Conservation (phyloP, 441 rosid species). For the Adansonia grandidieri region DNA sequence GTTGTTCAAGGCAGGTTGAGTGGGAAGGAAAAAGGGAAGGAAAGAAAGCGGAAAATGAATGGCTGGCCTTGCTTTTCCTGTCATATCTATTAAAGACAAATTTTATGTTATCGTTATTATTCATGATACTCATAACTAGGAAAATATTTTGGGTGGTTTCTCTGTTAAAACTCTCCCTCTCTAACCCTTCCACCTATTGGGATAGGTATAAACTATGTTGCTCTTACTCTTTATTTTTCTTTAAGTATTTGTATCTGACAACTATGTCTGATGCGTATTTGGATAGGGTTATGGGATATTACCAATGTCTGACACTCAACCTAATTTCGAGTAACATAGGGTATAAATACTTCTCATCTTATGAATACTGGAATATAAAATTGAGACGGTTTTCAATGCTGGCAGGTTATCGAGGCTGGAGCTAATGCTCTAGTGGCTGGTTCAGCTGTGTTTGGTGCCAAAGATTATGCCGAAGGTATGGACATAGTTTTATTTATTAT, state of each 20-base stretch:
- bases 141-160: background rate
- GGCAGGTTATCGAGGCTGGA: slow-evolving; percentile 96
- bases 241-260: too few species aligned
- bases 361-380: background rate
- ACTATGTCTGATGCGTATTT: too few species aligned
- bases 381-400: background rate
- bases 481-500: background rate
- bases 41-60: background rate
- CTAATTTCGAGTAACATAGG: too few species aligned
- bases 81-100: background rate
- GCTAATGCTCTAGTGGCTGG: slow-evolving; percentile 98
- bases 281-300: too few species aligned
- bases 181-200: background rate
- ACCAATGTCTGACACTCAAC: too few species aligned
- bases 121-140: background rate
- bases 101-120: background rate
- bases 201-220: too few species aligned
- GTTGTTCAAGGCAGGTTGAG: background rate
- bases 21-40: background rate
- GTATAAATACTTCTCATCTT: background rate
- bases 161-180: background rate
- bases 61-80: background rate
- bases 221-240: too few species aligned
- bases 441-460: slow-evolving; percentile 97
- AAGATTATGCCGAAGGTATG: slow-evolving; percentile 95